Conservation (phyloP, 306 rosid genomes). For the Benincasa hispida region DNA sequence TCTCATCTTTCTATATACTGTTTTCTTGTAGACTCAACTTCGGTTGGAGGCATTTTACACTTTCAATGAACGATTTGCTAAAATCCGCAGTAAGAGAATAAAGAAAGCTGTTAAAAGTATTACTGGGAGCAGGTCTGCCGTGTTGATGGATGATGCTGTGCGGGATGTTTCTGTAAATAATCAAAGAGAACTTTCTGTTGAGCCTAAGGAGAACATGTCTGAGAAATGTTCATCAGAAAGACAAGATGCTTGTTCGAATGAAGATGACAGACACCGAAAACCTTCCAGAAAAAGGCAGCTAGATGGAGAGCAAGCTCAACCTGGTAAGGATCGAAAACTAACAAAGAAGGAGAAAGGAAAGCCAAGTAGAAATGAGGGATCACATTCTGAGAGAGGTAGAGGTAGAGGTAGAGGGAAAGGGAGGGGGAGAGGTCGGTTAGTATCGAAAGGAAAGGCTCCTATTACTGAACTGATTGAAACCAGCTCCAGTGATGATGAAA, state of each 20-base stretch:
- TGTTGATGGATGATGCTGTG: constrained; percentile 26
- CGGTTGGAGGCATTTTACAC: constrained; percentile 87
- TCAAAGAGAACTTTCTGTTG: constrained; percentile 18
- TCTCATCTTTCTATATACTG: constrained; percentile 8
- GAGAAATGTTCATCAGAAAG: constrained; percentile 20
- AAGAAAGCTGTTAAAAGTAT: constrained; percentile 80
- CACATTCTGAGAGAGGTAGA: constrained; percentile 19
- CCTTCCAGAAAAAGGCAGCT: constrained; percentile 41
- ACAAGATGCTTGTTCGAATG: constrained; percentile 16
- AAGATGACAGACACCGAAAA: constrained; percentile 18
- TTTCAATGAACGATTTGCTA: constrained; percentile 83
- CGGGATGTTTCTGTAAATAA: constrained; percentile 23
- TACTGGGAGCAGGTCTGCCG: constrained; percentile 43
- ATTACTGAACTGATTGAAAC: constrained; percentile 22
- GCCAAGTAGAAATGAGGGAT: constrained; percentile 18
- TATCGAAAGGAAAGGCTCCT: constrained; percentile 31
- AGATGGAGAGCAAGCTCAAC: constrained; percentile 17
- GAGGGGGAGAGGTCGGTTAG: constrained; percentile 23
- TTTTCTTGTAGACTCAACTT: constrained; percentile 65
- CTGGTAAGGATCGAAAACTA: constrained; percentile 17
- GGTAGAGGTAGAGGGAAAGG: constrained; percentile 24
- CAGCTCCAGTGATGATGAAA: constrained; percentile 30
- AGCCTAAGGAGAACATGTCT: constrained; percentile 22
- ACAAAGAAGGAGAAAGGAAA: constrained; percentile 17
- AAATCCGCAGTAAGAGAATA: constrained; percentile 87